Percentiles rank a stretch among this genome's conserved stretches.
These are phyloP conservation scores for Alternaria viburni DNA, from an alignment of 2,329 filamentous ascomycete species.

Conservation along the genomic window DNA sequence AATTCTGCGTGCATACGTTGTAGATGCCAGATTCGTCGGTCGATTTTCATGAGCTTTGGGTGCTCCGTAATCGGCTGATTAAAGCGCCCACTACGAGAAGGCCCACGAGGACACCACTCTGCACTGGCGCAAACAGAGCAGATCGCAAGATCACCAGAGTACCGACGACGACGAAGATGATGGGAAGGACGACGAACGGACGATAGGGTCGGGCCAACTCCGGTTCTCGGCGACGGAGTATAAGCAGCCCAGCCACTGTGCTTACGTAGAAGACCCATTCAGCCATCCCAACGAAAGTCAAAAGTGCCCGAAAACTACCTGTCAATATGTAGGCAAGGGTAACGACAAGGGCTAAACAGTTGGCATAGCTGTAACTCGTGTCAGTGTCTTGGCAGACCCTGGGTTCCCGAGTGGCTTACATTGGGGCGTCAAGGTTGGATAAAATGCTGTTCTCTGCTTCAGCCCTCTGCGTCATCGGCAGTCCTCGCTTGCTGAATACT, in stretches of 20 bases:
- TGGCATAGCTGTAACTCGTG: slow-evolving; percentile 32
- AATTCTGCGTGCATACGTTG: not conserved
- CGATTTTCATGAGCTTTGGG: slow-evolving; percentile 7
- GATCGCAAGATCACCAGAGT: slow-evolving; percentile 66
- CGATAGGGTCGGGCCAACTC: slow-evolving; percentile 63
- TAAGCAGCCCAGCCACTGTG: slow-evolving; percentile 64
- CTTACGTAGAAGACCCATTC: slow-evolving; percentile 69
- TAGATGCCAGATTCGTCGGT: not conserved
- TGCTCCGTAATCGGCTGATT: slow-evolving; percentile 38
- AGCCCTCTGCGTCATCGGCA: slow-evolving; percentile 19
- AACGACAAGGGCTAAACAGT: slow-evolving; percentile 31
- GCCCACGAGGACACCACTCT: slow-evolving; percentile 59
- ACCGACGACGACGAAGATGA: slow-evolving; percentile 63
- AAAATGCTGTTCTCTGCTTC: slow-evolving; percentile 1
- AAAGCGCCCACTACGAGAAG: slow-evolving; percentile 59
- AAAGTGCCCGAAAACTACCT: slow-evolving; percentile 65
- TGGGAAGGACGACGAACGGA: slow-evolving; percentile 58
- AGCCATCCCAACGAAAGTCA: slow-evolving; percentile 57
- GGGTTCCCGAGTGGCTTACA: slow-evolving; percentile 24
- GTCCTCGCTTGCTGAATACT: slow-evolving; percentile 39
- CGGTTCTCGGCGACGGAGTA: slow-evolving; percentile 64
- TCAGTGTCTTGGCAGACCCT: slow-evolving; percentile 10
- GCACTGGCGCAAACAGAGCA: slow-evolving; percentile 63
- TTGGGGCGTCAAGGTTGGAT: slow-evolving; percentile 39
- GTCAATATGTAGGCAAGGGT: slow-evolving; percentile 65